Evolutionary conservation across 2,329 filamentous ascomycete genomes (phyloP), one percentile per base, ranked within the genome.

Genomic region (Hypomyces rosellus): DNA sequence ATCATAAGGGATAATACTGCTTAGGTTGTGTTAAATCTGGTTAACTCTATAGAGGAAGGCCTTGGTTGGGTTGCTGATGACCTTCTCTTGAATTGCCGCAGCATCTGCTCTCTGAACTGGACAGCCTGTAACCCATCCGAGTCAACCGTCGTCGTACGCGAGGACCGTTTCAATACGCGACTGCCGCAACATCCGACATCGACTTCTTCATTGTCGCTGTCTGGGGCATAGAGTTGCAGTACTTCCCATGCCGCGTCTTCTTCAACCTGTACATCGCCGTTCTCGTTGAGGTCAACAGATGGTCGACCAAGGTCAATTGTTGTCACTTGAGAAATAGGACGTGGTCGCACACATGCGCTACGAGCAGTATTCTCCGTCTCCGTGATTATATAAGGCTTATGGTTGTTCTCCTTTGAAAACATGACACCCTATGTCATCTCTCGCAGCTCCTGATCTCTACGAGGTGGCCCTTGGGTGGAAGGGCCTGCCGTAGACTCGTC

Each of bases 371-470:
- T 52, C 25, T 60, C 54, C 5, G 64, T 66, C 42, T 69, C 57
- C 15, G 61, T 44, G 40, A 69, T 63, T 30, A 61, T 50, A 53
- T 70, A 71, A 34, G 66, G 67, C 49, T 51, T 50, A 50, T 55
- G 52, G 44, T 63, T 53, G 34, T 52, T 59, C 51, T 61, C 55
- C 49, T 55, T 55, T 54, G 61, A 57, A 59, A 65, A 67, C 58
- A 69, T 68, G 70, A 68, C 67, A 57, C 65, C 61, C 70, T 74
- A 74, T 61, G 69, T 65, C 72, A 74, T 73, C 61, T 74, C 69
- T 57, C 66, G 64, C 61, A 74, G 65, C 62, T 74, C 71, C 57
- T 73, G 66, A 49, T 73, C 69, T 55, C 60, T 63, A 55, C 59
- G 65, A 57, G 46, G 55, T 50, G 54, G 55, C 38, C 53, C 41